phyloP scores from a whole-genome alignment of 1,284 basidiomycete species.

The Ustilago hordei region DNA sequence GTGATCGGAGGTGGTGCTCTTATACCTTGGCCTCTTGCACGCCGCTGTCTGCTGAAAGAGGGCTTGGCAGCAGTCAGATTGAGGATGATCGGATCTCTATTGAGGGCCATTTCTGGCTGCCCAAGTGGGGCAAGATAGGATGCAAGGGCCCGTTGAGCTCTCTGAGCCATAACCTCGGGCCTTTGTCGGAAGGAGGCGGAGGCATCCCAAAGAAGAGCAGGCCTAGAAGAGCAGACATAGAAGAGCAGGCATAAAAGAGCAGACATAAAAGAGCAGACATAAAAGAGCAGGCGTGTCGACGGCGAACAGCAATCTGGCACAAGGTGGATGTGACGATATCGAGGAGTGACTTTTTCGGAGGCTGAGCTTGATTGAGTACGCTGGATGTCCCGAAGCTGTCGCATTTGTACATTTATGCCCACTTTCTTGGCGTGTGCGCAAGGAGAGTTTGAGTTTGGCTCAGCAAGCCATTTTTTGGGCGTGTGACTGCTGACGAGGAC shows the following conservation, averaged over 20 bases:
- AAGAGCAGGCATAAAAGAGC: background rate
- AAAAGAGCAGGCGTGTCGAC: background rate
- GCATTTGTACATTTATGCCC: background rate
- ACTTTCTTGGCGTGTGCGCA: constrained; percentile 9
- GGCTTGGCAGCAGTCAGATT: no score
- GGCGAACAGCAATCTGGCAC: background rate
- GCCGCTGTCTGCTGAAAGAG: background rate
- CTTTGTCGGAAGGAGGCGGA: background rate
- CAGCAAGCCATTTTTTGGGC: background rate
- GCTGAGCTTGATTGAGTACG: constrained; percentile 7
- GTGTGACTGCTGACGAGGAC: background rate
- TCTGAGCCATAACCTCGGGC: background rate
- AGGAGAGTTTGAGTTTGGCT: background rate
- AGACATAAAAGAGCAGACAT: background rate
- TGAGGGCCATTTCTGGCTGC: no score
- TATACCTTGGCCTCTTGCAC: background rate
- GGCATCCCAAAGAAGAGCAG: no score
- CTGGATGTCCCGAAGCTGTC: background rate
- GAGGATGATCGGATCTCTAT: no score
- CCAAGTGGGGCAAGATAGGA: no score
- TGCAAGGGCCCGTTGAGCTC: background rate
- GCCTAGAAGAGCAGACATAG: background rate
- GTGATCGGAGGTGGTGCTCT: background rate
- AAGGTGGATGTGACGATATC: background rate
- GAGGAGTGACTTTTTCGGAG: background rate